These are phyloP conservation scores for Globisporangium alternatum DNA, from an alignment of 352 stramenopile species.

Conservation along the genomic window DNA sequence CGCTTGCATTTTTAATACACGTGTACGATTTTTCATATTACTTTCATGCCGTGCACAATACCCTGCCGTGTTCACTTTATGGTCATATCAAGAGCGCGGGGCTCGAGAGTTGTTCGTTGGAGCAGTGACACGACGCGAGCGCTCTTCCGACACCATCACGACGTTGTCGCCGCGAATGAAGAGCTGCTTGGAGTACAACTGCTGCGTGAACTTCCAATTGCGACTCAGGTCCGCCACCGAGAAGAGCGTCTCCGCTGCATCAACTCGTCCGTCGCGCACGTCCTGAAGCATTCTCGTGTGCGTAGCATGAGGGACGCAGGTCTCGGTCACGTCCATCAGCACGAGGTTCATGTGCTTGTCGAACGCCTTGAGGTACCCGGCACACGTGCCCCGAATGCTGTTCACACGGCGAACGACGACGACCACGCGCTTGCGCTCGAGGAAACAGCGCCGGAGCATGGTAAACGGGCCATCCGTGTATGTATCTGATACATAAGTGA, in stretches of 20 bases:
- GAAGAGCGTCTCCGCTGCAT: slow-evolving; percentile 30
- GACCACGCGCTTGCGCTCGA: slow-evolving; percentile 72
- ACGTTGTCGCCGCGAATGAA: slow-evolving; percentile 93
- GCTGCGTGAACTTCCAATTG: slow-evolving; percentile 43
- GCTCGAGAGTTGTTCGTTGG: background rate
- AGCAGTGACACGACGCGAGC: background rate
- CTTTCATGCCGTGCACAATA: background rate
- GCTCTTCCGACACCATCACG: slow-evolving; percentile 35
- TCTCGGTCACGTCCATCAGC: slow-evolving; percentile 87
- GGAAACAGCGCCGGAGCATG: slow-evolving; percentile 76
- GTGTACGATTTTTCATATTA: slow-evolving; percentile 12
- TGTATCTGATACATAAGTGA: slow-evolving; percentile 32
- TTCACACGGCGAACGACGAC: slow-evolving; percentile 90
- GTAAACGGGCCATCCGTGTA: slow-evolving; percentile 86
- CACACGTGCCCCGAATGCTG: slow-evolving; percentile 88
- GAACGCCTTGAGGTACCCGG: slow-evolving; percentile 91
- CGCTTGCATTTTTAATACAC: slow-evolving; percentile 9
- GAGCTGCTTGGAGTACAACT: slow-evolving; percentile 79
- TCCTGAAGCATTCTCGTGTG: slow-evolving; percentile 36
- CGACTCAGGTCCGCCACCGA: slow-evolving; percentile 37
- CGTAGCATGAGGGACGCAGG: slow-evolving; percentile 38
- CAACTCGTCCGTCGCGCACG: slow-evolving; percentile 25
- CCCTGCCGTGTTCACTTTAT: background rate
- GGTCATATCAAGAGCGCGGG: slow-evolving; percentile 4
- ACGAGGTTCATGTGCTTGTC: slow-evolving; percentile 96